A percentile compares a stretch with the other conserved stretches of the same genome.
Conservation (phyloP, 2,329 filamentous ascomycete genomes). For the Verticillium nonalfalfae region DNA sequence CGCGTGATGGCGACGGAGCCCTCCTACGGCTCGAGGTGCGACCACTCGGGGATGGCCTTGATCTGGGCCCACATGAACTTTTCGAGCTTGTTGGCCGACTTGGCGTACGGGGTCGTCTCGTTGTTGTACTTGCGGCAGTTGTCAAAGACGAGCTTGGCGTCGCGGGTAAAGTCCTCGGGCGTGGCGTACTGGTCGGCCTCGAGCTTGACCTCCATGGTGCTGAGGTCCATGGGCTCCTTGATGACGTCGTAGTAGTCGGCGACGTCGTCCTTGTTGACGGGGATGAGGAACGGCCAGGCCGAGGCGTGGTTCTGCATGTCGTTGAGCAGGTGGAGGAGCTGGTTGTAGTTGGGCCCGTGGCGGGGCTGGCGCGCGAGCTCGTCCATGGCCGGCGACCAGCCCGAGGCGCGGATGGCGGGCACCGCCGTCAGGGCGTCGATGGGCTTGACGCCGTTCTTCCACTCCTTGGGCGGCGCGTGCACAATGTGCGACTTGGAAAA, state of each 20-base stretch:
- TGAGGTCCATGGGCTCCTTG: slow-evolving; percentile 93
- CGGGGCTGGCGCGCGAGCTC: slow-evolving; percentile 90
- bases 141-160: slow-evolving; percentile 83
- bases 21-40: slow-evolving; percentile 48
- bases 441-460: slow-evolving; percentile 66
- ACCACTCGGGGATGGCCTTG: slow-evolving; percentile 90
- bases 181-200: slow-evolving; percentile 88
- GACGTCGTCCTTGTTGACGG: slow-evolving; percentile 92
- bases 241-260: slow-evolving; percentile 99
- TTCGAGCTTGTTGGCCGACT: slow-evolving; percentile 86
- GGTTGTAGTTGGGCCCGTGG: slow-evolving; percentile 93
- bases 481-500: slow-evolving; percentile 85
- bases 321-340: slow-evolving; percentile 86
- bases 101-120: slow-evolving; percentile 89
- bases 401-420: slow-evolving; percentile 81
- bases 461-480: slow-evolving; percentile 78
- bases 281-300: slow-evolving; percentile 90
- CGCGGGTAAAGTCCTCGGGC: slow-evolving; percentile 86
- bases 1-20: not conserved
- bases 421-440: slow-evolving; percentile 89
- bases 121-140: slow-evolving; percentile 97
- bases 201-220: slow-evolving; percentile 92
- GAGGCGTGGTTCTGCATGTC: slow-evolving; percentile 91
- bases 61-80: slow-evolving; percentile 96
- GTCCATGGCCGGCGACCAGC: slow-evolving; percentile 98